Conservation (phyloP, 1,284 basidiomycete genomes). For the Fomes fomentarius region DNA sequence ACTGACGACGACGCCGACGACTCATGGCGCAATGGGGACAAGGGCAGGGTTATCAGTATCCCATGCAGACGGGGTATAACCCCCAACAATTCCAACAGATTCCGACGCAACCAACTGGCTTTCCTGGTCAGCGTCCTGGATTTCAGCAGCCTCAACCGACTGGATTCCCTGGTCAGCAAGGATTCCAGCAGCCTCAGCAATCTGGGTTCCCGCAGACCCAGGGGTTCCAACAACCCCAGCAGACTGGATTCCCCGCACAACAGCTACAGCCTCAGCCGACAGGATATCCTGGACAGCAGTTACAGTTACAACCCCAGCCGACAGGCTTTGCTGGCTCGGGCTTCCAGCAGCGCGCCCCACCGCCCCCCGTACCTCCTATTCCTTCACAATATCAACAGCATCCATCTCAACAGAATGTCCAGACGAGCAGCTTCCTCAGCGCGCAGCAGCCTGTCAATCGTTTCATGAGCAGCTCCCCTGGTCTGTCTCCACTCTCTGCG, state of each 20-base stretch:
- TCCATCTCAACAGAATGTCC: constrained; percentile 37
- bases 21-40: constrained; percentile 68
- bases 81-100: constrained; percentile 46
- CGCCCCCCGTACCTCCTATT: constrained; percentile 65
- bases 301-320: constrained; percentile 38
- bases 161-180: constrained; percentile 34
- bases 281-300: constrained; percentile 35
- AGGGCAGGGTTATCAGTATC: constrained; percentile 60
- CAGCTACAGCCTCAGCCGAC: constrained; percentile 38
- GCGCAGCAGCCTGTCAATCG: constrained; percentile 44
- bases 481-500: constrained; percentile 45
- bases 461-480: constrained; percentile 55
- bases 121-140: constrained; percentile 34
- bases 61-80: constrained; percentile 62
- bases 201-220: constrained; percentile 37
- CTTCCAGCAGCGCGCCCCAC: constrained; percentile 53
- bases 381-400: constrained; percentile 59
- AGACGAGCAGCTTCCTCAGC: constrained; percentile 43
- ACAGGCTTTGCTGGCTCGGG: constrained; percentile 42
- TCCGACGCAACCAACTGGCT: constrained; percentile 44
- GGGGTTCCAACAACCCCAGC: constrained; percentile 39
- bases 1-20: constrained; percentile 11
- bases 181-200: constrained; percentile 43
- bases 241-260: constrained; percentile 47
- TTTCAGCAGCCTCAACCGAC: constrained; percentile 45